Evolutionary conservation across 441 rosid genomes (phyloP), one percentile per base, ranked within the genome.

Genomic region (Erodium trifolium): DNA sequence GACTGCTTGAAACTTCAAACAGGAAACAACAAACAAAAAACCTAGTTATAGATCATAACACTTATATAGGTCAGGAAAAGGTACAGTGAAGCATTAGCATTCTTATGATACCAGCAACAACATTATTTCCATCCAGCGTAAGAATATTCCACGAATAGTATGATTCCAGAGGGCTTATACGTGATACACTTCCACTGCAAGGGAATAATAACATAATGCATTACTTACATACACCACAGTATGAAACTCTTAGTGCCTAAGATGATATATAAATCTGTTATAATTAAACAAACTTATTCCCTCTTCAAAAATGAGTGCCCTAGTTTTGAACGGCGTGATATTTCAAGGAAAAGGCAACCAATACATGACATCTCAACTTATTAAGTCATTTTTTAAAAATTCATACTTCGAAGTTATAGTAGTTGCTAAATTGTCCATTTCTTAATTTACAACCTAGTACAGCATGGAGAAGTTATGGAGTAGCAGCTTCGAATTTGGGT

Each of bases 1-100:
- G 97, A 79, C 96, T 93, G 89, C 99, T 91, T 68, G 81, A 87
- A 67, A 88, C 97, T 93, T 75, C 75, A 68, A 18, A 59, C 65
- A 55, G 65, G n/a, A 67, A 71, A 67, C 6, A 70, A 57, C 7
- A 57, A 55, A 49, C 45, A 4, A 8, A 45, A 13, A 55, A 47
- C n/a, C 74, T 71, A 17, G 71, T 17, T 68, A 70, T 68, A 16
- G 14, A 47, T 47, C 6, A 65, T 65, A 77, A 62, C n/a, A 11
- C 47, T 70, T 73, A 19, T 69, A 63, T 3, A 18, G 49, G 62
- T 57, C 16, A 57, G 53, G 4, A 67, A 17, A 63, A 37, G 41
- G 41, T 37, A 37, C 67, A 13, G 29, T 51, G 68, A 71, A 67
- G 66, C 16, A 62, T 55, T 65, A 74, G 70, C 57, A 63, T 53